Percentiles rank a stretch among this genome's conserved stretches.
Conservation (phyloP, 179 eudicot genomes). For the Dionaea muscipula region DNA sequence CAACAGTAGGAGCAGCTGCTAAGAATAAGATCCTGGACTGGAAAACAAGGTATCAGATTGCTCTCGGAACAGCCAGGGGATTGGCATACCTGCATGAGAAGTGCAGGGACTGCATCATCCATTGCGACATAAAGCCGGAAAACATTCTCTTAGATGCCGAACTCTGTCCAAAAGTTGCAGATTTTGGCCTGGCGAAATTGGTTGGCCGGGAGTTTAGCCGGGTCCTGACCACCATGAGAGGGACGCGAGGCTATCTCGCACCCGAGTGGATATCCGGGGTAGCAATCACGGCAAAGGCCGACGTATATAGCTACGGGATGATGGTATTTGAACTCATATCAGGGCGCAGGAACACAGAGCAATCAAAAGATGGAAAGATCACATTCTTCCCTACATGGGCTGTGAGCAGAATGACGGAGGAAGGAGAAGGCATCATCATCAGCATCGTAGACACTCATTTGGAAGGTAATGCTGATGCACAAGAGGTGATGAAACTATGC, state of each 20-base stretch:
- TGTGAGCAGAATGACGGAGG: slow-evolving; percentile 22
- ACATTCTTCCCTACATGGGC: slow-evolving; percentile 40
- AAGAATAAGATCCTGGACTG: slow-evolving; percentile 26
- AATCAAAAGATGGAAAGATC: slow-evolving; percentile 25
- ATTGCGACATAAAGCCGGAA: slow-evolving; percentile 68
- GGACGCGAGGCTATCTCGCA: slow-evolving; percentile 62
- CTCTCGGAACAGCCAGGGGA: slow-evolving; percentile 50
- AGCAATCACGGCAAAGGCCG: slow-evolving; percentile 57
- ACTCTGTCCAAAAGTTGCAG: slow-evolving; percentile 43
- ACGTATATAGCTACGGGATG: slow-evolving; percentile 58
- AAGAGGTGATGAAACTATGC: slow-evolving; percentile 29
- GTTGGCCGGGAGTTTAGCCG: slow-evolving; percentile 56
- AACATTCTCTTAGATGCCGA: slow-evolving; percentile 51
- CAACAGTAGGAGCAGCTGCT: too few relatives aligned
- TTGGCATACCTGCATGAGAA: slow-evolving; percentile 52
- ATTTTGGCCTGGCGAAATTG: slow-evolving; percentile 67
- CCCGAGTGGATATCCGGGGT: slow-evolving; percentile 66
- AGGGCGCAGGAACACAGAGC: slow-evolving; percentile 36
- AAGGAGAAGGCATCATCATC: slow-evolving; percentile 25
- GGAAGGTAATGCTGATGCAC: slow-evolving; percentile 24
- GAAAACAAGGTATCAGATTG: slow-evolving; percentile 44
- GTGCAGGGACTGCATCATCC: slow-evolving; percentile 59
- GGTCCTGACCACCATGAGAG: slow-evolving; percentile 61
- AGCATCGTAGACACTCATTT: slow-evolving; percentile 30
- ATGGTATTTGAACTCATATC: slow-evolving; percentile 48